Evolutionary conservation across 768 basidiomycete genomes (phyloP), one percentile per base, ranked within the genome.

Genomic region (Pulveroboletus sp.): DNA sequence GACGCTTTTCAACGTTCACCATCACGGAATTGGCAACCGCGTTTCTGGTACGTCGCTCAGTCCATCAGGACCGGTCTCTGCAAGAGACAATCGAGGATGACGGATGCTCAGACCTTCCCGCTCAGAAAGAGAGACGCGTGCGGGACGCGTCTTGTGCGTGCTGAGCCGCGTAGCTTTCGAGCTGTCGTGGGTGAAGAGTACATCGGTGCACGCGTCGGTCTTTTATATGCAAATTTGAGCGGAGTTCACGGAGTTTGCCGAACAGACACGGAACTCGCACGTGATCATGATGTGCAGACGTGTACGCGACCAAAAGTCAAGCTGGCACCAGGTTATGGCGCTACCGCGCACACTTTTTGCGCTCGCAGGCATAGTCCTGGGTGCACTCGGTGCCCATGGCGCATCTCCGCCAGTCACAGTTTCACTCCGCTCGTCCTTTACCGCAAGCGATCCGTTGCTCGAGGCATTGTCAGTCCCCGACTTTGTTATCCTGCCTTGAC

Each of bases 31-130:
- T 33, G 45, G 53, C 47, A 58, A 52, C 64, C 50, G 63, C 2
- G 12, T 69, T 60, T 61, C 67, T 65, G 56, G 59, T 70, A 60
- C 51, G 60, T 53, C 59, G 56, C 56, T 47, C 57, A 51, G 61
- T 47, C 59, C 51, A 12, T 61, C 19, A 63, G 8, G 62, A 56
- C 63, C 45, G 51, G 61, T 55, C 65, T 52, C 59, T 4, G 54
- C 48, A 54, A 58, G 66, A 53, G 63, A 65, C 65, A 40, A 57
- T 69, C 62, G 35, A 52, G 60, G 61, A 43, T 58, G 64, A 62
- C 63, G 39, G 44, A 59, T 40, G 41, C 56, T 69, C 67, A 68
- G 62, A 67, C 67, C 62, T 61, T 67, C 63, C 67, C 59, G 57
- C 66, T 67, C 69, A 60, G 53, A 34, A 65, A 36, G 29, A 56